Evolutionary conservation across 495 filamentous ascomycete genomes (phyloP).

Genomic region (Aspergillus bridgeri): DNA sequence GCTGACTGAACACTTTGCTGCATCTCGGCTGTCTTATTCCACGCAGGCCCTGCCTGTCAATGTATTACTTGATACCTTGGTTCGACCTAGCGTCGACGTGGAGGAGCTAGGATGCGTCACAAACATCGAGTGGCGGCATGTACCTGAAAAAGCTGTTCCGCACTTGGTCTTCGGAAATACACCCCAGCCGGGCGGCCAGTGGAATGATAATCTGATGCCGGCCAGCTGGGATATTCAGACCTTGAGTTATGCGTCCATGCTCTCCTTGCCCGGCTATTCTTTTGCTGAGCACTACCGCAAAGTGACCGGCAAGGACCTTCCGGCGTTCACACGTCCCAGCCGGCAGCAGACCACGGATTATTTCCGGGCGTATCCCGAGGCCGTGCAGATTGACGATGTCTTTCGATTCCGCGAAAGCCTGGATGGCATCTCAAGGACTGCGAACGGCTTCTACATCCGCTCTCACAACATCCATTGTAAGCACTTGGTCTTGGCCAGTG

Average conservation of each 20-base stretch:
- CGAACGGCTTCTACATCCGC: slow-evolving; percentile 49
- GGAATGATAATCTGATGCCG: slow-evolving; percentile 55
- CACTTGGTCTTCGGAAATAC: slow-evolving; percentile 59
- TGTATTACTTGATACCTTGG: slow-evolving; percentile 59
- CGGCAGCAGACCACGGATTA: slow-evolving; percentile 58
- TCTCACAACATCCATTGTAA: slow-evolving; percentile 56
- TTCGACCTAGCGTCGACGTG: slow-evolving; percentile 62
- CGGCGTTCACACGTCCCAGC: slow-evolving; percentile 56
- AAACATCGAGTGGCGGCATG: slow-evolving; percentile 55
- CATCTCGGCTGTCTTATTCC: slow-evolving; percentile 60
- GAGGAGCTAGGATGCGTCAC: slow-evolving; percentile 47
- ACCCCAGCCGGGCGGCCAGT: slow-evolving; percentile 56
- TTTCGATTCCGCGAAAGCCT: slow-evolving; percentile 46
- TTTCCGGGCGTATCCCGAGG: slow-evolving; percentile 52
- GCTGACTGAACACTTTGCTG: slow-evolving; percentile 60
- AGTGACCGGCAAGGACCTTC: slow-evolving; percentile 40
- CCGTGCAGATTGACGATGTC: slow-evolving; percentile 49
- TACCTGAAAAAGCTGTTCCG: slow-evolving; percentile 49
- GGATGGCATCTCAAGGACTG: slow-evolving; percentile 41
- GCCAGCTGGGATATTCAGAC: slow-evolving; percentile 57
- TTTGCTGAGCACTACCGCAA: slow-evolving; percentile 52
- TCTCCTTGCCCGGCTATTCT: slow-evolving; percentile 61
- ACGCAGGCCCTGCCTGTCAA: slow-evolving; percentile 64
- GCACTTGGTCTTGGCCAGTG: slow-evolving; percentile 60
- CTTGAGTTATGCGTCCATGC: slow-evolving; percentile 63